A percentile compares a stretch with the other conserved stretches of the same genome.
phyloP scores from a whole-genome alignment of 2,329 filamentous ascomycete genomes.

The Paraconiothyrium sp. region DNA sequence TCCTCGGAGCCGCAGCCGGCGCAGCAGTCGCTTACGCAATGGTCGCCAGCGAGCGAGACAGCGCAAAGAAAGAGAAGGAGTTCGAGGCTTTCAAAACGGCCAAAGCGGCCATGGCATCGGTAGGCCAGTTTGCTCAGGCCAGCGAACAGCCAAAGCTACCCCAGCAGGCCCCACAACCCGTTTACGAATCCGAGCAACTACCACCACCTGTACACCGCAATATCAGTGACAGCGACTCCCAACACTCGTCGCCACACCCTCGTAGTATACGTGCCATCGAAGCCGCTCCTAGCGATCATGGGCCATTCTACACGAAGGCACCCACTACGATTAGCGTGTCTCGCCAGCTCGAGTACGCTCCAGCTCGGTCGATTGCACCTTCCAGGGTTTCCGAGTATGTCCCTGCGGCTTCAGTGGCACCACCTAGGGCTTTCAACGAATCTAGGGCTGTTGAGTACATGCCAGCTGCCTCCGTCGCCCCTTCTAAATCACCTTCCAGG shows the following conservation, averaged over 20 bases:
- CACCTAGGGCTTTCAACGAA: slow-evolving; percentile 18
- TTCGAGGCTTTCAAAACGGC: slow-evolving; percentile 48
- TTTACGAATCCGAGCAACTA: slow-evolving; percentile 33
- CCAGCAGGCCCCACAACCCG: slow-evolving; percentile 46
- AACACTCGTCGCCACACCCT: slow-evolving; percentile 38
- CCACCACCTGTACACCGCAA: slow-evolving; percentile 47
- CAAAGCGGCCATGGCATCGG: slow-evolving; percentile 38
- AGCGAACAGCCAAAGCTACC: slow-evolving; percentile 36
- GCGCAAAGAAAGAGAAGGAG: slow-evolving; percentile 55
- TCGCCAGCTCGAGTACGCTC: slow-evolving; percentile 21
- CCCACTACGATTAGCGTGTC: slow-evolving; percentile 36
- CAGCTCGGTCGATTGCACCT: slow-evolving; percentile 10
- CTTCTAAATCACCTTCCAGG: slow-evolving; percentile 14
- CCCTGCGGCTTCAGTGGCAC: slow-evolving; percentile 28
- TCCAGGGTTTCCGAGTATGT: slow-evolving; percentile 25
- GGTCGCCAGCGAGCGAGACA: slow-evolving; percentile 66
- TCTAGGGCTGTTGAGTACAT: slow-evolving; percentile 34
- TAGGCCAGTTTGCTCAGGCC: slow-evolving; percentile 41
- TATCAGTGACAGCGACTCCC: slow-evolving; percentile 49
- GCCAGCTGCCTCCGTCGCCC: slow-evolving; percentile 28
- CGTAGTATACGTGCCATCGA: slow-evolving; percentile 51
- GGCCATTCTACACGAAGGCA: slow-evolving; percentile 40
- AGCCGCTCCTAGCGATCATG: slow-evolving; percentile 48
- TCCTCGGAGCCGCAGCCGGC: slow-evolving; percentile 81
- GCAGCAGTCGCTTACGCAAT: slow-evolving; percentile 81